A percentile compares a stretch with the other conserved stretches of the same genome.
These are phyloP conservation scores for Wickerhamomyces queroliae DNA, from an alignment of 805 yeast genomes.

Conservation along the genomic window DNA sequence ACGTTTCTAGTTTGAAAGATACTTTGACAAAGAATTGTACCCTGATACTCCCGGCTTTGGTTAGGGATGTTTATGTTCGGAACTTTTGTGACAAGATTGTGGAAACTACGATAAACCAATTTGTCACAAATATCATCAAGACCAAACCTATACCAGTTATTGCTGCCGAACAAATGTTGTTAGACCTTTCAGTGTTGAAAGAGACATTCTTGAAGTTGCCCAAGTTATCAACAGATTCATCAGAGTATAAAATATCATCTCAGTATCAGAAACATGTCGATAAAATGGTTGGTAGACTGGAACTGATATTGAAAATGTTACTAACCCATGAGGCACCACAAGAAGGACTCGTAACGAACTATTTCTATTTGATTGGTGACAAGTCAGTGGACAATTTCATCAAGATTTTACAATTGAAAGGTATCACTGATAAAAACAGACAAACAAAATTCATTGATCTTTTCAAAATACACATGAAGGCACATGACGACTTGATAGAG, in stretches of 20 bases:
- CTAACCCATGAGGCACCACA: slow-evolving; percentile 63
- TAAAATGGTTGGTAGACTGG: slow-evolving; percentile 38
- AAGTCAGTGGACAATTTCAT: slow-evolving; percentile 53
- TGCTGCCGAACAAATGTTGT: slow-evolving; percentile 72
- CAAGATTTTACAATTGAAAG: slow-evolving; percentile 61
- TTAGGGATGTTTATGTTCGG: slow-evolving; percentile 65
- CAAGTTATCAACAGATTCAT: slow-evolving; percentile 7
- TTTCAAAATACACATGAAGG: slow-evolving; percentile 21
- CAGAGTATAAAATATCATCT: slow-evolving; percentile 12
- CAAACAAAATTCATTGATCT: slow-evolving; percentile 18
- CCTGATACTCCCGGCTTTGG: slow-evolving; percentile 49
- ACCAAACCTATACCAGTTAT: slow-evolving; percentile 66
- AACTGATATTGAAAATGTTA: slow-evolving; percentile 62
- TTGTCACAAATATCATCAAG: slow-evolving; percentile 49
- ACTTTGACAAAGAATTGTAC: slow-evolving; percentile 40
- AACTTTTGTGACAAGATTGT: slow-evolving; percentile 72
- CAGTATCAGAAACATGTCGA: slow-evolving; percentile 39
- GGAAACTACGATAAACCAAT: slow-evolving; percentile 53
- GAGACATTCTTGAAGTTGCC: slow-evolving; percentile 33
- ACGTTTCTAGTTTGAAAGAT: slow-evolving; percentile 51
- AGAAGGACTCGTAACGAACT: slow-evolving; percentile 54
- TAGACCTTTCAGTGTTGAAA: slow-evolving; percentile 67
- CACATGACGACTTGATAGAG: slow-evolving; percentile 20
- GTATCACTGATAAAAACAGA: slow-evolving; percentile 28
- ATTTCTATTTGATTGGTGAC: slow-evolving; percentile 64